Conservation (phyloP, 768 basidiomycete species). For the Crucibulum laeve region DNA sequence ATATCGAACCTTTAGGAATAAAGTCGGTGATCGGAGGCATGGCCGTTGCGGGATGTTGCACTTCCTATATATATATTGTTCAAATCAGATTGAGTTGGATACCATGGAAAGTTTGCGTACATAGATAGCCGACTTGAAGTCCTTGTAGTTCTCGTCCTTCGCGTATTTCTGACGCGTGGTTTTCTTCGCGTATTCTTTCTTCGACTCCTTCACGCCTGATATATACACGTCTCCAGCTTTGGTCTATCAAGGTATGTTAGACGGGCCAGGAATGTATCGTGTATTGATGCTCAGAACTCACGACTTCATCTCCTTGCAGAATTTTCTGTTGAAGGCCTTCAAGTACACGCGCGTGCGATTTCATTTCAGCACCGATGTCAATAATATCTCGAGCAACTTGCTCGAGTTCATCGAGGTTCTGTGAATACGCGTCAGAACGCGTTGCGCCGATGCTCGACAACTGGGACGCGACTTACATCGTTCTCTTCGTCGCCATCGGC, state of each 20-base stretch:
- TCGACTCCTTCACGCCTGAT: slow-evolving; percentile 31
- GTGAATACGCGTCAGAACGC: slow-evolving; percentile 3
- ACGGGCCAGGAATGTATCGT: slow-evolving; percentile 3
- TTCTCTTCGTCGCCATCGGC: slow-evolving; percentile 48
- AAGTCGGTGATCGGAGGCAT: slow-evolving; percentile 80
- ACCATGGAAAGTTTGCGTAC: slow-evolving; percentile 33
- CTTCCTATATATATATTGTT: slow-evolving; percentile 42
- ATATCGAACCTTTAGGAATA: slow-evolving; percentile 56
- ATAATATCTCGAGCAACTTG: slow-evolving; percentile 62
- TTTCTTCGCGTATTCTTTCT: slow-evolving; percentile 47
- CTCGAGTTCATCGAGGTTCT: slow-evolving; percentile 64
- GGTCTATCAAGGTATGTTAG: slow-evolving; percentile 32
- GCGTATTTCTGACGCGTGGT: slow-evolving; percentile 80
- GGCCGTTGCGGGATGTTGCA: slow-evolving; percentile 53
- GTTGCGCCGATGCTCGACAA: slow-evolving; percentile 2
- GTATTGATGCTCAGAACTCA: slow-evolving; percentile 25
- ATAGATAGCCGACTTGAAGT: slow-evolving; percentile 65
- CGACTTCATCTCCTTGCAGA: slow-evolving; percentile 53
- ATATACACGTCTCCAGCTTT: slow-evolving; percentile 50
- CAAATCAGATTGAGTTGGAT: background rate
- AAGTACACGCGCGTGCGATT: slow-evolving; percentile 48
- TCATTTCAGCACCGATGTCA: slow-evolving; percentile 62
- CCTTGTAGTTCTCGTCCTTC: slow-evolving; percentile 51
- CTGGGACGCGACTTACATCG: slow-evolving; percentile 34
- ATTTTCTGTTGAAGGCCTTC: slow-evolving; percentile 54